These are phyloP conservation scores for Plasmodium coatneyi DNA, from an alignment of 169 alveolate species.

Conservation along the genomic window DNA sequence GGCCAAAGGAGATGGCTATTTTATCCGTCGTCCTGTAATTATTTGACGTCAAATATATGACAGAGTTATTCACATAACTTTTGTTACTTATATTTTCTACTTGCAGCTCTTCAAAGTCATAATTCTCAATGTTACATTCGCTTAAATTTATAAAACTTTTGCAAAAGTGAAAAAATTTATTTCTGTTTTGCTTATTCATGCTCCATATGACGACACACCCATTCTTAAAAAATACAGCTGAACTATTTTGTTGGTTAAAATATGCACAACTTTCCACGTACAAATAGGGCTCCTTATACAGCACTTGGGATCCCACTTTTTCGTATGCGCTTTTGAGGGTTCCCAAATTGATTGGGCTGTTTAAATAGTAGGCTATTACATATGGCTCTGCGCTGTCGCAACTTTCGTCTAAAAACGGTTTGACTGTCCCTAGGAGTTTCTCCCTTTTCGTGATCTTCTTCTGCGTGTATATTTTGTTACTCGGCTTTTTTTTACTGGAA, in stretches of 20 bases:
- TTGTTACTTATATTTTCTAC: constrained; percentile 66
- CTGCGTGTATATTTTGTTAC: constrained; percentile 59
- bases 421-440: constrained; percentile 34
- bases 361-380: constrained; percentile 74
- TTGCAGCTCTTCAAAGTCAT: constrained; percentile 71
- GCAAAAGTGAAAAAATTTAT: constrained; percentile 24
- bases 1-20: constrained; percentile 63
- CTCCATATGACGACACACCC: constrained; percentile 76
- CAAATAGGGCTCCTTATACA: constrained; percentile 74
- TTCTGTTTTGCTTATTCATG: constrained; percentile 68
- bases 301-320: constrained; percentile 37
- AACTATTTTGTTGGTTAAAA: constrained; percentile 74
- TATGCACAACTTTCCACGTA: constrained; percentile 74
- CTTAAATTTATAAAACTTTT: constrained; percentile 3
- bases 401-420: constrained; percentile 56
- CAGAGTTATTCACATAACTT: constrained; percentile 66
- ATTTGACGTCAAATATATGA: constrained; percentile 39
- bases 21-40: constrained; percentile 71
- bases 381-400: constrained; percentile 49
- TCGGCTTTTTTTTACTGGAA: constrained; percentile 21
- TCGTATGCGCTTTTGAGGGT: constrained; percentile 48
- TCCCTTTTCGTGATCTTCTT: constrained; percentile 66
- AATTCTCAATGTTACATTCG: constrained; percentile 7
- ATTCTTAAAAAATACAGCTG: constrained; percentile 66
- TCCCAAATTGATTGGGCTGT: constrained; percentile 15